Evolutionary conservation across 2,329 filamentous ascomycete genomes (phyloP).

Genomic region (Sporothrix globosa): DNA sequence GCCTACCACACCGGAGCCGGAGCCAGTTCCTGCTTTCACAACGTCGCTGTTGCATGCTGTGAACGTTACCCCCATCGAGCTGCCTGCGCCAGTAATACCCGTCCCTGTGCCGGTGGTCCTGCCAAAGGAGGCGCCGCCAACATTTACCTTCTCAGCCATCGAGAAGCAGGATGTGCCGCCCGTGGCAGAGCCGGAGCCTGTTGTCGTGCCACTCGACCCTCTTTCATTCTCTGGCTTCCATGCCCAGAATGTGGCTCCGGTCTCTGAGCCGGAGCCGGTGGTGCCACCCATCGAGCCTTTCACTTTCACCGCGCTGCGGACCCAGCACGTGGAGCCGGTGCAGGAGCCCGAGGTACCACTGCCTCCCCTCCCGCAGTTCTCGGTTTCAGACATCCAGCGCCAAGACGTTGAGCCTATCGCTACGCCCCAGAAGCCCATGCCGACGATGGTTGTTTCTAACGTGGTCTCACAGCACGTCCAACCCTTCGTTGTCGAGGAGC

Average conservation of each 20-base stretch:
- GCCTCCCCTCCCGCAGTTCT: constrained; percentile 40
- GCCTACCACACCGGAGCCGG: constrained; percentile 25
- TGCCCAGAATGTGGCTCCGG: constrained; percentile 38
- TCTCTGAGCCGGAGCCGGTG: constrained; percentile 40
- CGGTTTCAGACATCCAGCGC: constrained; percentile 46
- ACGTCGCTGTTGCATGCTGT: constrained; percentile 32
- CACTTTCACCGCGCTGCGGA: constrained; percentile 35
- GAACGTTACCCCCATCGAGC: constrained; percentile 32
- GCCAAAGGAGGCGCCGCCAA: constrained; percentile 25
- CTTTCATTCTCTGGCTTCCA: constrained; percentile 40
- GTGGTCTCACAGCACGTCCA: constrained; percentile 31
- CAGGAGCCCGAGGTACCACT: constrained; percentile 36
- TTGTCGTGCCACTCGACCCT: constrained; percentile 23
- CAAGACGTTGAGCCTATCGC: constrained; percentile 42
- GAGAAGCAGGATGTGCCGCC: constrained; percentile 52
- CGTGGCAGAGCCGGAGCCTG: constrained; percentile 43
- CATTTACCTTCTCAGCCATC: constrained; percentile 48
- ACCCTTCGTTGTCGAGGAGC: constrained; percentile 28
- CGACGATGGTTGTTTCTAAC: constrained; percentile 34
- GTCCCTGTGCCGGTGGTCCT: constrained; percentile 27
- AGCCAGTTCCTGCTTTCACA: constrained; percentile 27
- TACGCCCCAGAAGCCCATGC: constrained; percentile 29
- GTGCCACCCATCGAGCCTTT: constrained; percentile 37
- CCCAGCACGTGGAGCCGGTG: constrained; percentile 37
- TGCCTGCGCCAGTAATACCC: constrained; percentile 28